A percentile compares a stretch with the other conserved stretches of the same genome.
Conservation (phyloP, 257 asterid genomes). For the Solanum neorickii region DNA sequence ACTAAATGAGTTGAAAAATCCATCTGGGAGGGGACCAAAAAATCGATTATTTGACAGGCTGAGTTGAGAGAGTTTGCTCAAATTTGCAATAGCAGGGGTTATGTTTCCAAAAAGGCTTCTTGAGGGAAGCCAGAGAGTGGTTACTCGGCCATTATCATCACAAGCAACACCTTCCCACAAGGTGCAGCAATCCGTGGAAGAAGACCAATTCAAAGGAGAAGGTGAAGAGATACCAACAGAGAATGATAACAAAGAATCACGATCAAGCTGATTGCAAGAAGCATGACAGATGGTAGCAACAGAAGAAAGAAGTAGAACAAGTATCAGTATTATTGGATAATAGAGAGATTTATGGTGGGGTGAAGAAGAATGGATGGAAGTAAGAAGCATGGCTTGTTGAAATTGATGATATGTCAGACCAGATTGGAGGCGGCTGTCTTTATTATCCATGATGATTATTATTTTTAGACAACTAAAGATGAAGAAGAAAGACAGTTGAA, state of each 20-base stretch:
- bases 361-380: neutral
- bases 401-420: constrained; percentile 8
- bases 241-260: constrained; percentile 36
- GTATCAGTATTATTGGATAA: constrained; percentile 2
- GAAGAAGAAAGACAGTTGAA: constrained; percentile 27
- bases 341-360: constrained; percentile 1
- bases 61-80: constrained; percentile 44
- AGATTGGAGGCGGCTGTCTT: constrained; percentile 16
- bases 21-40: constrained; percentile 49
- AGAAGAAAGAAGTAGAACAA: constrained; percentile 9
- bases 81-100: constrained; percentile 35
- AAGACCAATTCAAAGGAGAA: constrained; percentile 55
- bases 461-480: constrained; percentile 6
- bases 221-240: constrained; percentile 22
- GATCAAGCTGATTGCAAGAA: constrained; percentile 42
- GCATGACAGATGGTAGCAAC: constrained; percentile 24
- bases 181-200: constrained; percentile 51
- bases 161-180: constrained; percentile 77
- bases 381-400: constrained; percentile 44
- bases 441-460: constrained; percentile 29
- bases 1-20: constrained; percentile 31
- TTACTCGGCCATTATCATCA: constrained; percentile 47
- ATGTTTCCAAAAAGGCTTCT: constrained; percentile 47
- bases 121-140: constrained; percentile 46
- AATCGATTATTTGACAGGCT: constrained; percentile 49